Evolutionary conservation across 768 basidiomycete species (phyloP).

Genomic region (Tricholoma matsutake): DNA sequence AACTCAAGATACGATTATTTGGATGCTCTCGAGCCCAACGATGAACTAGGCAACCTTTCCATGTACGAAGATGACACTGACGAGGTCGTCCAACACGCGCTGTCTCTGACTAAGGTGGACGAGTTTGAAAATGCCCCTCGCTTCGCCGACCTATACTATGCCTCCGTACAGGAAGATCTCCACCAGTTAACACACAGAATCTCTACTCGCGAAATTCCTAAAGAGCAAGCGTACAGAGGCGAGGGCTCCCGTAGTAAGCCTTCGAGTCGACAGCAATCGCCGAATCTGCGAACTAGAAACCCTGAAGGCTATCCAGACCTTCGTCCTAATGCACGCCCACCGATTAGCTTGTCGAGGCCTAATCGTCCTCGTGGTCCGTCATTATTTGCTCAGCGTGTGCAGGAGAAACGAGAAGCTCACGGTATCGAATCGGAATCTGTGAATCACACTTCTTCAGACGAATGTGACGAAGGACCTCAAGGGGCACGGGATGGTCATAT

Average conservation of each 20-base stretch:
- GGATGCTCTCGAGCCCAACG: conserved; percentile 3
- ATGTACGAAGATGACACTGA: conserved; percentile 32
- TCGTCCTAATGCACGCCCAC: conserved; percentile 7
- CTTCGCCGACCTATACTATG: conserved; percentile 40
- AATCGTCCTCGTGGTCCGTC: conserved; percentile 21
- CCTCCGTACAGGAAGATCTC: conserved; percentile 23
- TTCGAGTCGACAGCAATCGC: background rate
- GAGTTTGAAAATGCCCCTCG: conserved; percentile 23
- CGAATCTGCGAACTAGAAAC: conserved; percentile 1
- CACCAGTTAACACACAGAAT: background rate
- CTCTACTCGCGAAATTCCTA: background rate
- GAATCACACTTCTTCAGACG: background rate
- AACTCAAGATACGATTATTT: background rate
- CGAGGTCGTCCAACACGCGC: conserved; percentile 32
- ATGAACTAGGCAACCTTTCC: conserved; percentile 19
- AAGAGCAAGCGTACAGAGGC: background rate
- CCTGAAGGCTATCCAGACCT: background rate
- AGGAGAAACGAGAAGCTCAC: conserved; percentile 35
- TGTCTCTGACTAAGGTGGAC: conserved; percentile 27
- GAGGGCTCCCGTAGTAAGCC: background rate
- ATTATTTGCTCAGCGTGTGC: conserved; percentile 42
- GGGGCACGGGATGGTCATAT: background rate
- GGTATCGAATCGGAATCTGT: background rate
- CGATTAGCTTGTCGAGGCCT: background rate
- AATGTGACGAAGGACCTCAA: background rate